phyloP scores from a whole-genome alignment of 2,329 filamentous ascomycete genomes.

The Apiospora malaysiana region DNA sequence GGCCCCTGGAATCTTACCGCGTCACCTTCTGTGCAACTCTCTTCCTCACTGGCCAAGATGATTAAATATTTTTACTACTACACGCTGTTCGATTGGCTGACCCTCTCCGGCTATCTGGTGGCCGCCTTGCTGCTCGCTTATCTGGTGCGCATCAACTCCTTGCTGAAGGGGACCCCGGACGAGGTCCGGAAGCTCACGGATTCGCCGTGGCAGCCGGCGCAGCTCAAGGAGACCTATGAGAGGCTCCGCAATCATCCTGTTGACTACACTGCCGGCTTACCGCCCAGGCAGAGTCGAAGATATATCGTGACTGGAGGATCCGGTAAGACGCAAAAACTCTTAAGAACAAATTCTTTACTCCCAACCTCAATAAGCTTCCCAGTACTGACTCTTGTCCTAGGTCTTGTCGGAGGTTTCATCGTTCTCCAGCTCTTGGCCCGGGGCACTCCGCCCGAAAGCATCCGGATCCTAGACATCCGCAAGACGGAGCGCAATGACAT shows the following conservation, averaged over 20 bases:
- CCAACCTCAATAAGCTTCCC: too few species aligned
- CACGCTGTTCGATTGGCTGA: constrained; percentile 5
- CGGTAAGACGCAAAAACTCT: neutral
- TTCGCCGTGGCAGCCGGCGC: constrained; percentile 40
- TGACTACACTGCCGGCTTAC: constrained; percentile 39
- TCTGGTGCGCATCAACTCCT: constrained; percentile 35
- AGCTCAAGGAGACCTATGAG: constrained; percentile 39
- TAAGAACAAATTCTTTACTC: too few species aligned
- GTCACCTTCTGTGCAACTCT: neutral
- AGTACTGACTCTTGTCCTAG: constrained; percentile 35
- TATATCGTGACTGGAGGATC: constrained; percentile 46
- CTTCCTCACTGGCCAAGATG: neutral
- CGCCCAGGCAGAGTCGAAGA: constrained; percentile 42
- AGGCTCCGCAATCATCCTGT: constrained; percentile 38
- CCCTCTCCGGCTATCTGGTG: neutral
- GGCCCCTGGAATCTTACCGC: neutral
- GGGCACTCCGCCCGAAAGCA: constrained; percentile 55
- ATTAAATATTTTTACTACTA: neutral
- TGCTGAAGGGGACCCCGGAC: constrained; percentile 39
- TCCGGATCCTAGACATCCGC: constrained; percentile 60
- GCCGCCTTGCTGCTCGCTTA: neutral
- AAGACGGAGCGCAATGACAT: constrained; percentile 50
- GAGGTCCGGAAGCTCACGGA: constrained; percentile 35
- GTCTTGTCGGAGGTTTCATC: constrained; percentile 61
- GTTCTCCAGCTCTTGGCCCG: constrained; percentile 58